Evolutionary conservation across 1,139 yeast genomes (phyloP), one percentile per base, ranked within the genome.

Genomic region (Yamadazyma blattariae): DNA sequence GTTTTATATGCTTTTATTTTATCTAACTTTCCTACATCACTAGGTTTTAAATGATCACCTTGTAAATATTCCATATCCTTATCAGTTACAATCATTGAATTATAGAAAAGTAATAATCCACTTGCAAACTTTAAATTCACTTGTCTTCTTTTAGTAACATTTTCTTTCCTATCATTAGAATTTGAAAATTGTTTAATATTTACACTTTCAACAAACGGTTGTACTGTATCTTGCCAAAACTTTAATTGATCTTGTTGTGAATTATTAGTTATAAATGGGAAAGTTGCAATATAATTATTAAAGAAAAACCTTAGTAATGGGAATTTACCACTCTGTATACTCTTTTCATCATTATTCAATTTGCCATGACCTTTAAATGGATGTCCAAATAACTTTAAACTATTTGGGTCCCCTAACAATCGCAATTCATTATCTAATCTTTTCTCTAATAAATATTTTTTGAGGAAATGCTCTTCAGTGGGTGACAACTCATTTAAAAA

Each of bases 171-270:
- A 37, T 81, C 84, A 17, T 83, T 73, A 14, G 84, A 74, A 45
- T 84, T 77, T 37, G 67, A 57, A n/a, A 89, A 76, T 27, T 78
- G 77, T 54, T 85, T 79, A 21, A 71, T 61, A 54, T 85, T 84
- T 59, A 90, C 81, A 39, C 81, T 75, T 52, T 87, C 94, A 48
- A 84, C 73, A 52, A 89, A 88, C 26, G 79, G 79, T 56, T 89
- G 96, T 1, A 88, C 82, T 25, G 82, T 82, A 30, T 68, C 69
- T 40, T 77, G 77, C 97, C 97, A 90, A 51, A 90, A 86, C 33
- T 63, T 61, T 14, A 61, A 58, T 45, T 77, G 80, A 38, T 72
- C 71, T 2, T 76, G 66, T 22, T 64, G 52, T 6, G 64, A 44
- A 40, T 55, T 63, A 44, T 65, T 67, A 3, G 81, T 64, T 17